Percentiles rank a stretch among this genome's conserved stretches.
phyloP scores from a whole-genome alignment of 352 stramenopile genomes.

The Globisporangium orthogonon region DNA sequence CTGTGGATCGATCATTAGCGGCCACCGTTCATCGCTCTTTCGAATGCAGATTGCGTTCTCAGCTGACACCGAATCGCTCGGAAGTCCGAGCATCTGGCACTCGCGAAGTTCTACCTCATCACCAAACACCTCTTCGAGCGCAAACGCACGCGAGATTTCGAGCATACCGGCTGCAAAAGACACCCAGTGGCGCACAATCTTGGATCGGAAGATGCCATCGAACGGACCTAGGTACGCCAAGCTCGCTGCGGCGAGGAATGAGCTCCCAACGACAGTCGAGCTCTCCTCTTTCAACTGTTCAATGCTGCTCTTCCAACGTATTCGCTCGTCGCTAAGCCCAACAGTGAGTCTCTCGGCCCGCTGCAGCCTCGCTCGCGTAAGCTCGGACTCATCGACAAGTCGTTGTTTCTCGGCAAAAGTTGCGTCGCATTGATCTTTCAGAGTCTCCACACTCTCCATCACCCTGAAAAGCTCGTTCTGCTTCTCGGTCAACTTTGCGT shows the following conservation, averaged over 20 bases:
- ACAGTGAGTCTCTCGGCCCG: conserved; percentile 57
- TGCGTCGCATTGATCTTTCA: conserved; percentile 60
- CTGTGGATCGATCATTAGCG: conserved; percentile 93
- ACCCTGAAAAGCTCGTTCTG: conserved; percentile 60
- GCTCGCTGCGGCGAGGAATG: conserved; percentile 51
- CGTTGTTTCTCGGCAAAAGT: conserved; percentile 63
- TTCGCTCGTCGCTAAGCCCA: conserved; percentile 59
- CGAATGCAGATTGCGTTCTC: conserved; percentile 90
- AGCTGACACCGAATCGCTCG: conserved; percentile 83
- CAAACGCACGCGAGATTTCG: conserved; percentile 37
- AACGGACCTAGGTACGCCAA: conserved; percentile 69
- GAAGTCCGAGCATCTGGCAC: conserved; percentile 86
- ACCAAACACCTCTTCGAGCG: conserved; percentile 62
- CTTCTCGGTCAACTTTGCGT: conserved; percentile 60
- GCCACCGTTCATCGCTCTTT: conserved; percentile 81
- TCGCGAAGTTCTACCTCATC: conserved; percentile 79
- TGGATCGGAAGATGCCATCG: conserved; percentile 31
- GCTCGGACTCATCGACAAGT: conserved; percentile 51
- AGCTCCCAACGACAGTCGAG: conserved; percentile 44
- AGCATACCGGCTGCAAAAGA: conserved; percentile 15
- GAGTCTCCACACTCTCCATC: conserved; percentile 32
- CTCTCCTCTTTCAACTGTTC: conserved; percentile 42
- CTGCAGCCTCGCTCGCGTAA: conserved; percentile 48
- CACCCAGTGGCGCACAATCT: conserved; percentile 31
- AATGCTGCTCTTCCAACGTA: conserved; percentile 65